A percentile compares a stretch with the other conserved stretches of the same genome.
Evolutionary conservation across 441 rosid genomes (phyloP).

Genomic region (Oxalis stricta): DNA sequence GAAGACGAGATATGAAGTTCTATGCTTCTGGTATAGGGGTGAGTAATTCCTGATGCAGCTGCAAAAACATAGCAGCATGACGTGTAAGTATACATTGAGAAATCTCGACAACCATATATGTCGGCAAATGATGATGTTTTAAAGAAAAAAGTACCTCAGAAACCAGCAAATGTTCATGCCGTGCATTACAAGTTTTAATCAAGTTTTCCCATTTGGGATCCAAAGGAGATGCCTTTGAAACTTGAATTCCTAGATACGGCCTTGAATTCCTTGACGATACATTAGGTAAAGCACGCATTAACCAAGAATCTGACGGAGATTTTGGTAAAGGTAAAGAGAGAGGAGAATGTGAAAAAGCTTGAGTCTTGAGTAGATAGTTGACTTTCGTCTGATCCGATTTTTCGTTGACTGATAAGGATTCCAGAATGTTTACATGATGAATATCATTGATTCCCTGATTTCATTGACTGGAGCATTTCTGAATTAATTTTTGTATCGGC

Average conservation of each 20-base stretch:
- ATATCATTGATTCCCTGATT: conserved; percentile 8
- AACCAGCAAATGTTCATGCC: conserved; percentile 40
- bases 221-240: conserved; percentile 11
- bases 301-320: conserved; percentile 89
- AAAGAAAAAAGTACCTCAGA: conserved; percentile 58
- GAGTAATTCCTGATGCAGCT: conserved; percentile 43
- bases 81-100: conserved; percentile 7
- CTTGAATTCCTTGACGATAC: conserved; percentile 31
- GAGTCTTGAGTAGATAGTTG: conserved; percentile 7
- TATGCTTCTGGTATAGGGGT: conserved; percentile 58
- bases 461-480: conserved; percentile 6
- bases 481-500: conserved; percentile 10
- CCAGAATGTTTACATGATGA: conserved; percentile 6
- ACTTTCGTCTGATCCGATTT: conserved; percentile 14
- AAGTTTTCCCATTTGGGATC: conserved; percentile 67
- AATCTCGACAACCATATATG: background rate
- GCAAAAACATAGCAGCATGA: background rate
- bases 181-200: conserved; percentile 42
- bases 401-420: conserved; percentile 7
- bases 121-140: background rate
- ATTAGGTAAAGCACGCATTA: conserved; percentile 50
- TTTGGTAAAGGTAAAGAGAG: conserved; percentile 62
- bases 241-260: conserved; percentile 21
- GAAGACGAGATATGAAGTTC: no score
- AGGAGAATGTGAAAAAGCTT: conserved; percentile 20